Evolutionary conservation across 1,284 basidiomycete genomes (phyloP).

Genomic region (Prillingera fragicola): DNA sequence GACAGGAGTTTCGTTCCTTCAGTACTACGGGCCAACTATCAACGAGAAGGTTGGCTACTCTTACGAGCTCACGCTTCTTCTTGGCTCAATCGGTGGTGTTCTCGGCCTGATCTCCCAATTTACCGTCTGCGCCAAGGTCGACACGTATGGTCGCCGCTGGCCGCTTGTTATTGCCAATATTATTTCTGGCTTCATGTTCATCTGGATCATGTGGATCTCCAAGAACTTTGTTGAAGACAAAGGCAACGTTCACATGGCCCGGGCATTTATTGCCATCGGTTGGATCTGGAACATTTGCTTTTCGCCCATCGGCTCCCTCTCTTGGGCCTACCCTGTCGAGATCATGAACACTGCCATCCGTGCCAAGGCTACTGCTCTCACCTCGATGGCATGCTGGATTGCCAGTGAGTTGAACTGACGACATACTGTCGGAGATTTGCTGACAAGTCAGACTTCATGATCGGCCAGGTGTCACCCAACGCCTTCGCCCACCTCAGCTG

Average conservation of each 20-base stretch:
- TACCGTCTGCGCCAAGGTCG: constrained; percentile 49
- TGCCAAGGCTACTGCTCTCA: constrained; percentile 58
- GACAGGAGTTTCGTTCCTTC: constrained; percentile 54
- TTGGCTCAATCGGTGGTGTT: neutral
- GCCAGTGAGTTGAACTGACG: too few relatives aligned
- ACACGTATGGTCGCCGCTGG: constrained; percentile 53
- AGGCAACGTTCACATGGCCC: neutral
- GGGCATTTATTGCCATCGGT: constrained; percentile 5
- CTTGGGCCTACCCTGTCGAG: constrained; percentile 38
- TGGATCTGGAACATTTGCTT: constrained; percentile 6
- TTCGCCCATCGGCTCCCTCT: constrained; percentile 12
- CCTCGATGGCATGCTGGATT: constrained; percentile 53
- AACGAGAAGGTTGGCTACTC: constrained; percentile 5
- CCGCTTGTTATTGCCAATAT: constrained; percentile 56
- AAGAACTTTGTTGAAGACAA: constrained; percentile 1
- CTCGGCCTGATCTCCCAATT: constrained; percentile 20
- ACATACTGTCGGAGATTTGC: constrained; percentile 9
- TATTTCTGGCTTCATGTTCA: constrained; percentile 44
- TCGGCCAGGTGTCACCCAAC: constrained; percentile 48
- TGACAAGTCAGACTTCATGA: constrained; percentile 51
- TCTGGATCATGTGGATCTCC: constrained; percentile 3
- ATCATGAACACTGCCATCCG: constrained; percentile 58
- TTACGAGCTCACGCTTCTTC: constrained; percentile 3
- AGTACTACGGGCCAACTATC: constrained; percentile 47
- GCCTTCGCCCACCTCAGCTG: constrained; percentile 46